Evolutionary conservation across 1,284 basidiomycete genomes (phyloP).

Genomic region (Fomitopsis betulina): DNA sequence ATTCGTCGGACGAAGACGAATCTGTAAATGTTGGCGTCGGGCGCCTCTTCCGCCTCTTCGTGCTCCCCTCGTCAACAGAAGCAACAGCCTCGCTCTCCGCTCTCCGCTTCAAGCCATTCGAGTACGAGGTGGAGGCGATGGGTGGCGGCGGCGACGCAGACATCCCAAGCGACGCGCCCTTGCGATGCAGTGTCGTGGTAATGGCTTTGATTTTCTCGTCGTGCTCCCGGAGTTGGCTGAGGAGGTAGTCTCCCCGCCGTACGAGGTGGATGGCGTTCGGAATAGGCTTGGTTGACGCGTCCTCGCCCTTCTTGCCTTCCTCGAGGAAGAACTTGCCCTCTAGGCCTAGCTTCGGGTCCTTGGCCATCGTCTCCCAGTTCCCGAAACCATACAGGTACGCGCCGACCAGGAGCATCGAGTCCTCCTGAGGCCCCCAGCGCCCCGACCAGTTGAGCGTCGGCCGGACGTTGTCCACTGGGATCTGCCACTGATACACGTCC

Average conservation of each 20-base stretch:
- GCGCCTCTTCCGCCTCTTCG: slow-evolving; percentile 77
- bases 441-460: slow-evolving; percentile 96
- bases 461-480: slow-evolving; percentile 91
- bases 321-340: slow-evolving; percentile 97
- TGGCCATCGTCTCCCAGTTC: slow-evolving; percentile 94
- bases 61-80: slow-evolving; percentile 66
- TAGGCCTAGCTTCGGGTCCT: slow-evolving; percentile 81
- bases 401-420: slow-evolving; percentile 92
- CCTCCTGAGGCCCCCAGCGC: slow-evolving; percentile 91
- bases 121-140: slow-evolving; percentile 61
- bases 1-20: slow-evolving; percentile 84
- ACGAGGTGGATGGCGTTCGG: slow-evolving; percentile 98
- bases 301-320: slow-evolving; percentile 89
- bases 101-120: slow-evolving; percentile 56
- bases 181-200: slow-evolving; percentile 66
- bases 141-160: slow-evolving; percentile 73
- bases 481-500: slow-evolving; percentile 74
- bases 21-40: slow-evolving; percentile 92
- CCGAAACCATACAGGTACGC: slow-evolving; percentile 95
- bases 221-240: slow-evolving; percentile 86
- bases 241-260: slow-evolving; percentile 92
- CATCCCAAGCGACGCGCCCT: slow-evolving; percentile 47
- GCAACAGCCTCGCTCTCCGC: slow-evolving; percentile 81
- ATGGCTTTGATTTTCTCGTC: slow-evolving; percentile 88
- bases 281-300: slow-evolving; percentile 76